Conservation (phyloP, 1,139 yeast genomes). For the Insectozyma bohioensis region DNA sequence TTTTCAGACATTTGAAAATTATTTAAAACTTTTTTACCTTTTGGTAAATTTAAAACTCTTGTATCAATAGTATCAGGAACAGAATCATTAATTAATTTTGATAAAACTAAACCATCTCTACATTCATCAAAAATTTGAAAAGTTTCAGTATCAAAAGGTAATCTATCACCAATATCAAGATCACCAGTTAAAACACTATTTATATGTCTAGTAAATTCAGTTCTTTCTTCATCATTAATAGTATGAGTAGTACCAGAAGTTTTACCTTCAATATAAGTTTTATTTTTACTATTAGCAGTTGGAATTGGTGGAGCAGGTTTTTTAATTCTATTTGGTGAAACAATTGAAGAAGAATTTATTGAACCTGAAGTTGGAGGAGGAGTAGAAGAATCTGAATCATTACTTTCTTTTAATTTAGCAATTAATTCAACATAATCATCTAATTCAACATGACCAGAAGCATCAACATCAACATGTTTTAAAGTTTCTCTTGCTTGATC, state of each 20-base stretch:
- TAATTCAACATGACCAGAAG: conserved; percentile 93
- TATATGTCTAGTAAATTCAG: conserved; percentile 94
- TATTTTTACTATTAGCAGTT: conserved; percentile 56
- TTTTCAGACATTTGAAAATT: conserved; percentile 95
- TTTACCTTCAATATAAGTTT: conserved; percentile 76
- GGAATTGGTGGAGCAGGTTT: conserved; percentile 36
- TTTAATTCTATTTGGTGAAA: conserved; percentile 22
- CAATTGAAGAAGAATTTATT: conserved; percentile 19
- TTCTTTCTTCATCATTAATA: conserved; percentile 93
- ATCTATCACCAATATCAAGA: conserved; percentile 73
- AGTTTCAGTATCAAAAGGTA: conserved; percentile 92
- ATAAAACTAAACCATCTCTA: conserved; percentile 89
- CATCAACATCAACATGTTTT: conserved; percentile 88
- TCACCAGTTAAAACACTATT: conserved; percentile 93
- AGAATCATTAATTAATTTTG: conserved; percentile 92
- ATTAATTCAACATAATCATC: conserved; percentile 92
- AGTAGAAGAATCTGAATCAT: conserved; percentile 15
- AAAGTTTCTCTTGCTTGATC: conserved; percentile 94
- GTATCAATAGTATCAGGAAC: conserved; percentile 98
- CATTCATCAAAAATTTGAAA: conserved; percentile 97
- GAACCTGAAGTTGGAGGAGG: conserved; percentile 19
- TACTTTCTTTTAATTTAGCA: conserved; percentile 66
- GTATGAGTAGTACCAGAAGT: conserved; percentile 95
- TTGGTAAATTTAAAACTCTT: conserved; percentile 89
- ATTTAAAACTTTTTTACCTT: conserved; percentile 72